Evolutionary conservation across 495 filamentous ascomycete species (phyloP), one percentile per base, ranked within the genome.

Genomic region (Aspergillus bertholletiae): DNA sequence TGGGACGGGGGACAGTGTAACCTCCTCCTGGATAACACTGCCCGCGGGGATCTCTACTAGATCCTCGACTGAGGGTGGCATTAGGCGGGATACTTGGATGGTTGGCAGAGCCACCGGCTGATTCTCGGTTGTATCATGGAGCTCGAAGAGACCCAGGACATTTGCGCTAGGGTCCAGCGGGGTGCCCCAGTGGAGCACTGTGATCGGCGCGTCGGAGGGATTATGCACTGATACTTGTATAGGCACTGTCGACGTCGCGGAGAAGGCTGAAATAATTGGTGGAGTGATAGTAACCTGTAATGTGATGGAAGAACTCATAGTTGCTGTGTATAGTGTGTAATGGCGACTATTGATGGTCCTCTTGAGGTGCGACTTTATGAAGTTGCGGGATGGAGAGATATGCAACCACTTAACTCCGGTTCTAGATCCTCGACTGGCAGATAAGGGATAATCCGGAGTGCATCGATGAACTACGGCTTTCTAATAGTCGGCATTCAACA

Each of bases 141-240:
- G 63, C 9, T 71, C 61, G 45, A 83, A 67, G 13, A 81, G 62
- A 24, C 79, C 77, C 9, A 80, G 62, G 20, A 74, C 58, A 22
- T 73, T 63, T 9, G 78, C 80, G 24, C 67, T 52, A 5, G 69
- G 56, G 53, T 83, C 80, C 8, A 83, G 59, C 6, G 80, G 80
- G 5, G 74, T 74, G 45, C 71, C 63, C 76, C 75, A 83, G 34
- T 58, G 65, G 12, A 83, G 65, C 17, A 84, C 40, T 1, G 78
- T 81, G 13, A 81, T 62, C 24, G 79, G 67, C 8, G 61, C 32
- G 0, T 59, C 43, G 26, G 67, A 62, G 1, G 64, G 61, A 54
- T 81, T 84, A 41, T 67, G 67, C n/a, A 82, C 63, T 1, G 70
- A 69, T 5, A 70, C 61, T 35, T 56, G 60, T 53, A 74, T 35